These are phyloP conservation scores for Haplosporangium sp. DNA, from an alignment of 371 early-diverging fungal species.

Conservation along the genomic window DNA sequence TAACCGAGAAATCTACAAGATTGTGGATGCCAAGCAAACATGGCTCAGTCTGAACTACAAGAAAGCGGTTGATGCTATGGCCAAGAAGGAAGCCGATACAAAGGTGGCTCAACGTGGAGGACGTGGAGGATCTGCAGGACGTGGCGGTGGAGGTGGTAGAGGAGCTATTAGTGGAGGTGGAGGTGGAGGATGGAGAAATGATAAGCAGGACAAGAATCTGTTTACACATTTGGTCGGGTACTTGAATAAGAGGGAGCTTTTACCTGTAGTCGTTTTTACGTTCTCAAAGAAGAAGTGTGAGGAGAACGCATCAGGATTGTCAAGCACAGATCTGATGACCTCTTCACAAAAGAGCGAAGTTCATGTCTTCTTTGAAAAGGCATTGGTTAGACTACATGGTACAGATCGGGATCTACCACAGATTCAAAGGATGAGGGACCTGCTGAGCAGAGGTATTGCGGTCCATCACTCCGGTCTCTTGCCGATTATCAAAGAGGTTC, in stretches of 20 bases:
- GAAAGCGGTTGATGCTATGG: slow-evolving; percentile 61
- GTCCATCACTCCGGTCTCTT: slow-evolving; percentile 98
- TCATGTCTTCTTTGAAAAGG: slow-evolving; percentile 87
- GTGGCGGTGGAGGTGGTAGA: slow-evolving; percentile 61
- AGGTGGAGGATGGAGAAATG: slow-evolving; percentile 55
- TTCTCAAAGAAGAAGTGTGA: slow-evolving; percentile 98
- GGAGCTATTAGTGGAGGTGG: slow-evolving; percentile 60
- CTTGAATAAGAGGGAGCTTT: slow-evolving; percentile 78
- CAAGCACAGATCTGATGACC: slow-evolving; percentile 83
- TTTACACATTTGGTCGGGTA: slow-evolving; percentile 85
- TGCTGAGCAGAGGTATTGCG: slow-evolving; percentile 94
- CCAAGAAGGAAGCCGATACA: slow-evolving; percentile 66
- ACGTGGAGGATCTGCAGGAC: slow-evolving; percentile 60
- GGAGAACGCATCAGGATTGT: slow-evolving; percentile 85
- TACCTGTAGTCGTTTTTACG: slow-evolving; percentile 97
- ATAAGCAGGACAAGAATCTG: slow-evolving; percentile 76
- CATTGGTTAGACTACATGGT: slow-evolving; percentile 81
- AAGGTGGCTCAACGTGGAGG: slow-evolving; percentile 59
- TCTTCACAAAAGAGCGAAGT: slow-evolving; percentile 87
- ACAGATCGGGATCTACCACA: slow-evolving; percentile 93
- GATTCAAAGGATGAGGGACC: slow-evolving; percentile 85
- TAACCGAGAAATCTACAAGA: slow-evolving; percentile 83
- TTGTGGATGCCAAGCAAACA: slow-evolving; percentile 80
- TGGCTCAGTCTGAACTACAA: slow-evolving; percentile 68
- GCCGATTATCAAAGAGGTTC: slow-evolving; percentile 97